These are phyloP conservation scores for Fusarium algeriense DNA, from an alignment of 2,329 filamentous ascomycete genomes.

Conservation along the genomic window DNA sequence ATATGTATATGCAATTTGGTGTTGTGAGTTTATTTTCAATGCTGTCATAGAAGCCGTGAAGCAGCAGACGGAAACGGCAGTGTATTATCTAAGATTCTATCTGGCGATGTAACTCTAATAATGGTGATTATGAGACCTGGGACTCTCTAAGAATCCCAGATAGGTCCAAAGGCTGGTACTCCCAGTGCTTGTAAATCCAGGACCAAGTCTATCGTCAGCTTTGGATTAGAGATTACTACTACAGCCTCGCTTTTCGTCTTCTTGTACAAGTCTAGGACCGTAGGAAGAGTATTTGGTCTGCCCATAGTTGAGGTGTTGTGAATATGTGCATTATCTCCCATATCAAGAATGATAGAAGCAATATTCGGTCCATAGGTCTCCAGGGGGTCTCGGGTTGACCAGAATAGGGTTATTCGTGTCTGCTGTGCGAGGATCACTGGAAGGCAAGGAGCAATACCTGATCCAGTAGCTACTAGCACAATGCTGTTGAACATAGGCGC, in stretches of 20 bases:
- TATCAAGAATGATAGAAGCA: conserved; percentile 62
- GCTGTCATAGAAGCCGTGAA: neutral
- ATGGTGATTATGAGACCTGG: no score
- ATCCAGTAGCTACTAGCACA: conserved; percentile 75
- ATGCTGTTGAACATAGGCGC: conserved; percentile 72
- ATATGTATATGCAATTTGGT: neutral
- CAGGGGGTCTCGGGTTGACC: conserved; percentile 69
- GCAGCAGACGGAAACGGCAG: neutral
- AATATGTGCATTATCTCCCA: conserved; percentile 71
- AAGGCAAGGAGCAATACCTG: conserved; percentile 72
- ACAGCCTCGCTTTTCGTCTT: conserved; percentile 72
- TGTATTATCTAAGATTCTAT: neutral
- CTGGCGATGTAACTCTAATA: neutral
- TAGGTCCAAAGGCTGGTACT: conserved; percentile 74
- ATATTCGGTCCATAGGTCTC: conserved; percentile 69
- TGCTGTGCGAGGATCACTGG: conserved; percentile 61
- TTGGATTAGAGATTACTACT: conserved; percentile 76
- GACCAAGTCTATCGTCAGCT: conserved; percentile 72
- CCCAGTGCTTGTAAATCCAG: conserved; percentile 72
- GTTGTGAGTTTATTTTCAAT: neutral
- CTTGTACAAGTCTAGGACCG: conserved; percentile 61
- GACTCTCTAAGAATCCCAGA: conserved; percentile 65
- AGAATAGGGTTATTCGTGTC: conserved; percentile 67
- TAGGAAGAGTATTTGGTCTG: conserved; percentile 62
- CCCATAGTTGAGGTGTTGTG: conserved; percentile 70